A percentile compares a stretch with the other conserved stretches of the same genome.
phyloP scores from a whole-genome alignment of 768 basidiomycete genomes.

The Pleurotus tuber-regium region DNA sequence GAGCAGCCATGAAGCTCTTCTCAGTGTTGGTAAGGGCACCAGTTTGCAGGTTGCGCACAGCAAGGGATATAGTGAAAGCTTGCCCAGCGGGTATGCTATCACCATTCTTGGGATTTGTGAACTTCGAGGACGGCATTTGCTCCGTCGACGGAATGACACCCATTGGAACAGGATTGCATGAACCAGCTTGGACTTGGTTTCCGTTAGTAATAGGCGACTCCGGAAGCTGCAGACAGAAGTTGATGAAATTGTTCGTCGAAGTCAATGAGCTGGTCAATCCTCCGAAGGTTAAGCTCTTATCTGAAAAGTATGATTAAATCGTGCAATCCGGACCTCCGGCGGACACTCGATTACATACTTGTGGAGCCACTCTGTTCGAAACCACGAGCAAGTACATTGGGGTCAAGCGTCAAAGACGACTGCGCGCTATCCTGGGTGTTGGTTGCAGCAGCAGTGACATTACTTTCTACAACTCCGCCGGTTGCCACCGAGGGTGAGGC shows the following conservation, averaged over 20 bases:
- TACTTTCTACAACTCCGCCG: not conserved
- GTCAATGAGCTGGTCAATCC: constrained; percentile 53
- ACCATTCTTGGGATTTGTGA: constrained; percentile 42
- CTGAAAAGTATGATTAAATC: too few species aligned
- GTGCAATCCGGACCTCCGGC: not conserved
- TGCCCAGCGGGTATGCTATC: constrained; percentile 41
- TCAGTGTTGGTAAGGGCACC: constrained; percentile 44
- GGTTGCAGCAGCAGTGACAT: not conserved
- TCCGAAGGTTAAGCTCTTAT: constrained; percentile 2
- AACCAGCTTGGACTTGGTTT: constrained; percentile 45
- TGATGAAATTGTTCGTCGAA: constrained; percentile 61
- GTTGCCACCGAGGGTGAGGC: not conserved
- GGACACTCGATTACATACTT: not conserved
- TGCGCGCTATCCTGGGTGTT: not conserved
- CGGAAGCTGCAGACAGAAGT: constrained; percentile 44
- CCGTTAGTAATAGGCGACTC: constrained; percentile 54
- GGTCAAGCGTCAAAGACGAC: not conserved
- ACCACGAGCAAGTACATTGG: not conserved
- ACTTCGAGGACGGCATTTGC: constrained; percentile 50
- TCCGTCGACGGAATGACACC: constrained; percentile 47
- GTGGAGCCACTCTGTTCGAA: not conserved
- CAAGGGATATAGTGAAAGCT: constrained; percentile 50
- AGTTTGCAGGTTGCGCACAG: constrained; percentile 42
- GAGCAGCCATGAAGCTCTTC: constrained; percentile 53
- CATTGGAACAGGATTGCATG: constrained; percentile 60